Evolutionary conservation across 208 protist genomes (phyloP), one percentile per base, ranked within the genome.

Genomic region (Trypanosomatidae sp.): DNA sequence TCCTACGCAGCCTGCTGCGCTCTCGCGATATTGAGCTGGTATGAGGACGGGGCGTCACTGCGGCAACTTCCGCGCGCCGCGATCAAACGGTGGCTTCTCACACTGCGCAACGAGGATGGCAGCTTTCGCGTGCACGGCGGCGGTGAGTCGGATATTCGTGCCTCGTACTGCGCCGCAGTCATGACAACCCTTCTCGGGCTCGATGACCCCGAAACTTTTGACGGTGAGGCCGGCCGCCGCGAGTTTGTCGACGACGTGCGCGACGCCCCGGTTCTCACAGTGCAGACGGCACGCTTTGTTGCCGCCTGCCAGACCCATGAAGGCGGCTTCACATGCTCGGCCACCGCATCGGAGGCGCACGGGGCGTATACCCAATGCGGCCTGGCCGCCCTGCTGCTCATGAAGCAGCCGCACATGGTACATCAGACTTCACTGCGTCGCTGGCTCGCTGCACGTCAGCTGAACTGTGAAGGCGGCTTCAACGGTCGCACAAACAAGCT

Each of bases 401-500:
- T 96, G 83, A 56, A 81, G 68, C 59, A 82, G 50, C 67, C 81
- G 39, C 74, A 93, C 52, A 30, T 88, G 17, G 77, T 95, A 13
- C 82, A 97, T 25, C 76, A 84, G 39, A 22, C 77, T 0, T 17
- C 65, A 13, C 79, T 95, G 55, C 85, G 86, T 1, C 81, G 90
- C 4, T 98, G 95, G 95, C 72, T 97, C 17, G 70, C 83, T 3
- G 73, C 76, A 15, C 90, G 94, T 30, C 97, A 98, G 79, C 72
- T 87, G 30, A 73, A 64, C 39, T 91, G 82, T 44, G 90, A 96
- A 67, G 95, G 95, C 62, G 98, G 98, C 8, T 99, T 99, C 66
- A 91, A 94, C 69, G 98, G 98, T 9, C 81, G 98, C 25, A 98
- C 95, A 10, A 99, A 99, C 82, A 99, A 99, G 84, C 84, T 98